These are phyloP conservation scores for Grosmannia penicillata DNA, from an alignment of 2,329 filamentous ascomycete genomes.

Conservation along the genomic window DNA sequence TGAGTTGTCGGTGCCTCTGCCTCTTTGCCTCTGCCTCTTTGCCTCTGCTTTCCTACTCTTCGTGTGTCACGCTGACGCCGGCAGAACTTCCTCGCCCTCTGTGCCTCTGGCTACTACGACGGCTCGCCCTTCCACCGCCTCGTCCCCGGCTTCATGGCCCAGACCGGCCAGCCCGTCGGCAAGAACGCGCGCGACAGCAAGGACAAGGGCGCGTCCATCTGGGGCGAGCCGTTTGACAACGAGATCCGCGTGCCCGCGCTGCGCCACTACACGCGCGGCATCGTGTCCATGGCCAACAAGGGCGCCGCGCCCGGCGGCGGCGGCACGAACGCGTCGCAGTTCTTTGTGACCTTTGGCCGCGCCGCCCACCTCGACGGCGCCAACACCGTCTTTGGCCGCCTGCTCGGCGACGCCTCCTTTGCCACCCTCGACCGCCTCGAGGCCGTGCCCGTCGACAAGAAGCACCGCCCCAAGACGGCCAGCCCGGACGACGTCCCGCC, in stretches of 20 bases:
- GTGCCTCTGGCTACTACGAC: slow-evolving; percentile 65
- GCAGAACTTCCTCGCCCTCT: slow-evolving; percentile 77
- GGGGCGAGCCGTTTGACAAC: slow-evolving; percentile 60
- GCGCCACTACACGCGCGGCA: slow-evolving; percentile 51
- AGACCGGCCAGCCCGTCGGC: slow-evolving; percentile 48
- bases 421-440: slow-evolving; percentile 59
- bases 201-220: slow-evolving; percentile 50
- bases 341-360: slow-evolving; percentile 66
- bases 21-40: not conserved
- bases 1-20: slow-evolving; percentile 19
- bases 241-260: slow-evolving; percentile 56
- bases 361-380: slow-evolving; percentile 70
- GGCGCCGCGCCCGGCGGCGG: slow-evolving; percentile 21
- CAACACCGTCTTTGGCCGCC: slow-evolving; percentile 71
- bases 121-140: slow-evolving; percentile 64
- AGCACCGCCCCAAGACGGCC: slow-evolving; percentile 49
- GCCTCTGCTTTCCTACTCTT: not conserved
- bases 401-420: slow-evolving; percentile 49
- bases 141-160: slow-evolving; percentile 69
- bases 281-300: slow-evolving; percentile 68
- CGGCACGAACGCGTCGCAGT: slow-evolving; percentile 61
- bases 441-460: slow-evolving; percentile 59
- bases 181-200: slow-evolving; percentile 27
- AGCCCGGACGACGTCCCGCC: not conserved
- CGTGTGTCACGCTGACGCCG: not conserved